Conservation (phyloP, 768 basidiomycete genomes). For the Lactarius vividus region DNA sequence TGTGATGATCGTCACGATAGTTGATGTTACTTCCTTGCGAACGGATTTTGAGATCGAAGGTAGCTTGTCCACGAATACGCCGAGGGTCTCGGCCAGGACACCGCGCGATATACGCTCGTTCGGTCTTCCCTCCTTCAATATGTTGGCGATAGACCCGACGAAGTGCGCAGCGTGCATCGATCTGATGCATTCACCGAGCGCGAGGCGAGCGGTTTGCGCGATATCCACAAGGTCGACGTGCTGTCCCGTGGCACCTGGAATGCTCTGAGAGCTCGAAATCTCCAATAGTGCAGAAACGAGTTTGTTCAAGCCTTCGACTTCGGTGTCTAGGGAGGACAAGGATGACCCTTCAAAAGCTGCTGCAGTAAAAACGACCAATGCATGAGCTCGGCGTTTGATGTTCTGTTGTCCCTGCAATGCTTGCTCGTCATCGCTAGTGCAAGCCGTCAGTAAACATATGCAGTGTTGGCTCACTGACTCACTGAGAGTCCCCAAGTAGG, state of each 20-base stretch:
- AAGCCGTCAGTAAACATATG: slow-evolving; percentile 4
- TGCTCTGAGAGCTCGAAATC: slow-evolving; percentile 41
- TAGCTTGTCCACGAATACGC: slow-evolving; percentile 65
- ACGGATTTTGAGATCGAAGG: slow-evolving; percentile 53
- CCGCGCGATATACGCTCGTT: slow-evolving; percentile 17
- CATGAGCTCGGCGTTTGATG: slow-evolving; percentile 59
- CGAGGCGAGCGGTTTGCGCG: slow-evolving; percentile 20
- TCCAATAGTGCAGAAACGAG: slow-evolving; percentile 50
- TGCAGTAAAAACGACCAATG: slow-evolving; percentile 64
- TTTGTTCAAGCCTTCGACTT: slow-evolving; percentile 36
- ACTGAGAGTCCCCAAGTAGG: slow-evolving; percentile 61
- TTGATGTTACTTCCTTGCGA: slow-evolving; percentile 50
- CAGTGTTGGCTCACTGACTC: slow-evolving; percentile 29
- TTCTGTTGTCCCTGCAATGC: slow-evolving; percentile 42
- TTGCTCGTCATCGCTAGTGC: slow-evolving; percentile 58
- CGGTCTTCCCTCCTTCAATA: slow-evolving; percentile 40
- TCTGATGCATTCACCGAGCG: slow-evolving; percentile 38
- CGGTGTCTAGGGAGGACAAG: slow-evolving; percentile 25
- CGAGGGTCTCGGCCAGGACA: slow-evolving; percentile 54
- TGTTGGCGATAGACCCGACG: slow-evolving; percentile 50
- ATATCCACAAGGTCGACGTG: slow-evolving; percentile 17
- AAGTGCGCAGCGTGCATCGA: slow-evolving; percentile 74
- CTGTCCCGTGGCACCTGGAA: slow-evolving; percentile 33
- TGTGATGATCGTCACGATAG: slow-evolving; percentile 52
- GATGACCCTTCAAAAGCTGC: slow-evolving; percentile 43